Evolutionary conservation across 148 eudicot species (phyloP).

Genomic region (Arbutus unedo): DNA sequence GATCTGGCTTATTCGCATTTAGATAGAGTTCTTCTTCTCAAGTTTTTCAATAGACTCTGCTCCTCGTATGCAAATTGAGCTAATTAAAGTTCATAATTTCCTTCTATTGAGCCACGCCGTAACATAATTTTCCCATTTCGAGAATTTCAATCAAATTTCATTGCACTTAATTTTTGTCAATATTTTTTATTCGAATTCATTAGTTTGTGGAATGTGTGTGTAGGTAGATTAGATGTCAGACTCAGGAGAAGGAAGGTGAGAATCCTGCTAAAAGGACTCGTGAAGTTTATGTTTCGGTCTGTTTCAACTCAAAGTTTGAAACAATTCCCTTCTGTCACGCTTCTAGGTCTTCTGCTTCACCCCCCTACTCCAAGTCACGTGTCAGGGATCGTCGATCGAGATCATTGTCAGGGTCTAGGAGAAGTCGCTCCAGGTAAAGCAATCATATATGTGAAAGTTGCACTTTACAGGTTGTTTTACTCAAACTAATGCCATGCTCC

Average conservation of each 20-base stretch:
- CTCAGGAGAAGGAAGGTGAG: constrained; percentile 55
- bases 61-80: not conserved
- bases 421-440: constrained; percentile 52
- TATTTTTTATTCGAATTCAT: not conserved
- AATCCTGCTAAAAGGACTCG: not conserved
- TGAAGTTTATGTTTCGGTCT: not conserved
- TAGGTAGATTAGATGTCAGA: constrained; percentile 50
- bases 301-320: not conserved
- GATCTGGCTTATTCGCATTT: not conserved
- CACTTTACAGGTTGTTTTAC: not conserved
- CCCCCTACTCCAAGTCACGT: constrained; percentile 23
- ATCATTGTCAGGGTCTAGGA: constrained; percentile 41
- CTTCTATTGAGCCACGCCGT: not conserved
- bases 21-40: not conserved
- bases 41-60: not conserved
- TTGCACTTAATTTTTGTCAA: not conserved
- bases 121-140: not conserved
- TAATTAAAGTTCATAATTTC: not conserved
- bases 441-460: not conserved
- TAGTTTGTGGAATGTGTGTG: constrained; percentile 5
- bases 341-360: constrained; percentile 55
- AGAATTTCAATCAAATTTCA: not conserved
- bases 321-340: constrained; percentile 10
- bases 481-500: not conserved
- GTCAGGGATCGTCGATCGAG: constrained; percentile 24